These are phyloP conservation scores for Tulasnella sp. DNA, from an alignment of 768 basidiomycete genomes.

Conservation along the genomic window DNA sequence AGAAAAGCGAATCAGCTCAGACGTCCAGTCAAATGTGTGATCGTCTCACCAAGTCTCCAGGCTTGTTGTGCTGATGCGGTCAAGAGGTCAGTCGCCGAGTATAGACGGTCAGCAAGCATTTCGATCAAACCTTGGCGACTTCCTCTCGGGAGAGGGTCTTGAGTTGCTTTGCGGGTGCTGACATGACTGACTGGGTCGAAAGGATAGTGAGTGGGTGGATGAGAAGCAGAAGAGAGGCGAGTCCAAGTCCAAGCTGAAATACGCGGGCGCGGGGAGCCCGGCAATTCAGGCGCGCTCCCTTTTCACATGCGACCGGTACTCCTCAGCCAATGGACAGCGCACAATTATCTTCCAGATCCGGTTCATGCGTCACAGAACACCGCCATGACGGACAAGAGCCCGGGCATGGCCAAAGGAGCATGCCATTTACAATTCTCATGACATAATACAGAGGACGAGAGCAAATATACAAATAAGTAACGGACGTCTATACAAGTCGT, in stretches of 20 bases:
- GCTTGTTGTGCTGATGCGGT: constrained; percentile 72
- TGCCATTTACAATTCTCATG: not conserved
- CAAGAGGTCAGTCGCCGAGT: constrained; percentile 11
- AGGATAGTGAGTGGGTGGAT: not conserved
- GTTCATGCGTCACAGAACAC: not conserved
- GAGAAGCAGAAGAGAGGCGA: not conserved
- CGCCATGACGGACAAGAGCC: not conserved
- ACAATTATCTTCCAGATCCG: not conserved
- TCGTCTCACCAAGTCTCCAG: constrained; percentile 67
- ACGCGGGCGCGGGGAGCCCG: not conserved
- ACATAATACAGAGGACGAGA: not conserved
- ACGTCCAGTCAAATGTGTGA: not conserved
- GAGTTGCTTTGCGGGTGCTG: constrained; percentile 19
- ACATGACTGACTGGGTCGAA: not conserved
- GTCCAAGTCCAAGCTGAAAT: constrained; percentile 3
- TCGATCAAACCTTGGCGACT: constrained; percentile 54
- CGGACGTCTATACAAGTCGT: not conserved
- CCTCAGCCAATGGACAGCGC: not conserved
- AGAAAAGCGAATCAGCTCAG: not conserved
- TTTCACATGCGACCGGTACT: not conserved
- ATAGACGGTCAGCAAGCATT: not conserved
- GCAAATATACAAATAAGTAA: constrained; percentile 10
- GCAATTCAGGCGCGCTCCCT: not conserved
- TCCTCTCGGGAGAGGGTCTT: constrained; percentile 45
- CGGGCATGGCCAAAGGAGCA: not conserved